Conservation (phyloP, 2,329 filamentous ascomycete species). For the Pestalotiopsis fici region DNA sequence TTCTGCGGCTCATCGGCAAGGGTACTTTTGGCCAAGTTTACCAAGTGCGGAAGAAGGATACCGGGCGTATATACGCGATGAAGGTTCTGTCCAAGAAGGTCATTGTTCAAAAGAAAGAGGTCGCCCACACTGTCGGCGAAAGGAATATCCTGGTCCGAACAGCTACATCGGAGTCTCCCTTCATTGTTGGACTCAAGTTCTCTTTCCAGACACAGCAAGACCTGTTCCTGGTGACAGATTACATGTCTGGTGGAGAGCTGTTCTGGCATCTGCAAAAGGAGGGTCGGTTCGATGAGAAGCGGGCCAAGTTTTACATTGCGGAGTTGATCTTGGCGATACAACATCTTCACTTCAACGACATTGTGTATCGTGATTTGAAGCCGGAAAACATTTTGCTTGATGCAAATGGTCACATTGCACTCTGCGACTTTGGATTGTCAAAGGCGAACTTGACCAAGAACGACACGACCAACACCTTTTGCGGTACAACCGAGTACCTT, state of each 20-base stretch:
- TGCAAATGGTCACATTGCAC: constrained; percentile 94
- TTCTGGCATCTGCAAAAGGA: constrained; percentile 99
- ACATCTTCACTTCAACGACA: constrained; percentile 94
- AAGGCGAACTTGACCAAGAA: constrained; percentile 98
- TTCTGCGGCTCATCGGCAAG: constrained; percentile 94
- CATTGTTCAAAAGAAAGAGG: constrained; percentile 99
- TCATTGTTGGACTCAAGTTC: constrained; percentile 97
- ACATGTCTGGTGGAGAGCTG: constrained; percentile 97
- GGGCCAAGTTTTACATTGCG: constrained; percentile 98
- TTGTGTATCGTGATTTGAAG: constrained; percentile 96
- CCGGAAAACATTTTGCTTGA: constrained; percentile 97
- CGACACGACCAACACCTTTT: constrained; percentile 98
- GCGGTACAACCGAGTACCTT: constrained; percentile 95
- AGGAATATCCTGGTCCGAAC: constrained; percentile 96
- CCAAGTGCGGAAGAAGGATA: constrained; percentile 97
- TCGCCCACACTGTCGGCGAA: constrained; percentile 95
- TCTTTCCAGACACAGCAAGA: constrained; percentile 98
- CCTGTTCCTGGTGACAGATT: constrained; percentile 97
- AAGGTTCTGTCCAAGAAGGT: constrained; percentile 99
- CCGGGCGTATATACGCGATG: constrained; percentile 96
- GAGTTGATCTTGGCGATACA: constrained; percentile 94
- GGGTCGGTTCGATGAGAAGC: constrained; percentile 89
- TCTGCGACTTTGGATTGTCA: constrained; percentile 96
- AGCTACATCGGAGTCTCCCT: constrained; percentile 91
- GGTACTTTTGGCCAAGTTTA: constrained; percentile 99